Evolutionary conservation across 148 eudicot genomes (phyloP), one percentile per base, ranked within the genome.

Genomic region (Vaccinium darrowii): DNA sequence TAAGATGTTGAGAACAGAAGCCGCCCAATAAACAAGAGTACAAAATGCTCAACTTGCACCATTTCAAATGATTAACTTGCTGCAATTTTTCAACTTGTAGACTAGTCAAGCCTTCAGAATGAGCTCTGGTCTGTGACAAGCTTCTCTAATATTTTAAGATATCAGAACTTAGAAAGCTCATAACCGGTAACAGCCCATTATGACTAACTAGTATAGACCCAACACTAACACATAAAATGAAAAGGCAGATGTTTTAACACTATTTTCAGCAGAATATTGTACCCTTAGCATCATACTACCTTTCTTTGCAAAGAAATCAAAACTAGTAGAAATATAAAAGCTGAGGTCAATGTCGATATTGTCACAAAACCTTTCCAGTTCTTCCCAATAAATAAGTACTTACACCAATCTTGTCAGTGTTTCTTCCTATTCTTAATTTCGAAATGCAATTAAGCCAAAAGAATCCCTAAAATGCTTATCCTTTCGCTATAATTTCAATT

Each of bases 91-190:
- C 25, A 6, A 60, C n/a, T 19, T 19, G n/a, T 63, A 23, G 1
- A 62, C 30, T 63, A 8, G 1, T 67, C 73, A 67, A 67, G 36
- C 12, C 73, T 67, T 25, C 7, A 65, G 33, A 23, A 23, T 67
- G 73, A 67, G 15, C 73, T 67, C 36, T 25, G 36, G 33, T 67
- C 73, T 67, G 33, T 67, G 73, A 67, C 73, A 67, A 67, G 73
- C 73, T 67, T 67, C 73, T 25, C 73, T 25, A 67, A 23, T 12
- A 65, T 23, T 23, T 65, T 3, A 25, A n/a, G 33, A 25, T 25
- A 65, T n/a, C 27, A 25, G 4, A 25, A 9, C 72, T 10, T 65
- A 60, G 27, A 65, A 25, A 65, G 73, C 16, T 67, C 36, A 67
- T 27, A 12, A 67, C 33, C 3, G 5, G 0, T 27, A 67, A 25